Conservation (phyloP, 164 flowering plant genomes). For the Nymphaea colorata region DNA sequence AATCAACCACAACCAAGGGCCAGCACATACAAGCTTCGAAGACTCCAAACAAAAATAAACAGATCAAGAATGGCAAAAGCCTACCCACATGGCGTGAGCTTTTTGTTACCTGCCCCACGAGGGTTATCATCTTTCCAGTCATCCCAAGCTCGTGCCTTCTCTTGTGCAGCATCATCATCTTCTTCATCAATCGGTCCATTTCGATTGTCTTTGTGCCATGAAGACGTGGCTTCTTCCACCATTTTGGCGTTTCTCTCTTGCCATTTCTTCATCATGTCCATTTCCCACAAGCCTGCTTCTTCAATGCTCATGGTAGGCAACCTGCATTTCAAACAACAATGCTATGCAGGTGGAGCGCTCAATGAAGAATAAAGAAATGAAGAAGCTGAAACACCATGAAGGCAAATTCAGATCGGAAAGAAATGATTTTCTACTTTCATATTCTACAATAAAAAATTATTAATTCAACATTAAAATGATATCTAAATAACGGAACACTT, state of each 20-base stretch:
- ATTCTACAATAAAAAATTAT: no score
- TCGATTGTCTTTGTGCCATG: constrained; percentile 73
- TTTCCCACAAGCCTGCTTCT: constrained; percentile 89
- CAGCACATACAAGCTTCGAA: not conserved
- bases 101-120: constrained; percentile 95
- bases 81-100: constrained; percentile 96
- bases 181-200: constrained; percentile 27
- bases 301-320: constrained; percentile 99
- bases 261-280: constrained; percentile 92
- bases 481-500: no score
- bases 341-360: not conserved
- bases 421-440: no score
- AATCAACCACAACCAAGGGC: not conserved
- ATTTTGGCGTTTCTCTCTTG: constrained; percentile 60
- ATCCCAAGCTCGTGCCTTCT: constrained; percentile 86
- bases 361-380: no score
- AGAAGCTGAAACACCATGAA: no score
- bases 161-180: constrained; percentile 76
- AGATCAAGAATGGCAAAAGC: not conserved
- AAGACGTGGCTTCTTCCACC: constrained; percentile 80
- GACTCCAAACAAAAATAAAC: not conserved
- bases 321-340: constrained; percentile 18
- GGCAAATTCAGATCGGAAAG: no score
- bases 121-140: constrained; percentile 99
- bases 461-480: no score